Evolutionary conservation across 306 rosid species (phyloP).

Genomic region (Prinsepia uniflora): DNA sequence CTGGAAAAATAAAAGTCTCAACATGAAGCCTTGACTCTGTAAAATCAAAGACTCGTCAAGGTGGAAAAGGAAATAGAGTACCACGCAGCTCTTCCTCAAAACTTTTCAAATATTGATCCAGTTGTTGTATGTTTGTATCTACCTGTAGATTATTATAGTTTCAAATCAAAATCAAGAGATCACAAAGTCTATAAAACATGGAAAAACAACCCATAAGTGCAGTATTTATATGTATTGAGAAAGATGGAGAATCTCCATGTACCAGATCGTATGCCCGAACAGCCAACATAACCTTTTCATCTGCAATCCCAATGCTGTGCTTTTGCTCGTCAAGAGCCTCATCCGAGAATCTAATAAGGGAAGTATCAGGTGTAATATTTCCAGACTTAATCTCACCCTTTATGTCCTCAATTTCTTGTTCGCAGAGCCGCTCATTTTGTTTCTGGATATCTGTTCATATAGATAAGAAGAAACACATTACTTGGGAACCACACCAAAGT

Average conservation of each 20-base stretch:
- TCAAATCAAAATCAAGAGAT: neutral
- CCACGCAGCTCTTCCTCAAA: constrained; percentile 84
- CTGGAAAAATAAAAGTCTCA: neutral
- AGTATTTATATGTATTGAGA: neutral
- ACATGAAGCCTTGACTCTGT: neutral
- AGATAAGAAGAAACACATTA: constrained; percentile 1
- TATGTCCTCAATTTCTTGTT: constrained; percentile 87
- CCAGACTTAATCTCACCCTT: constrained; percentile 69
- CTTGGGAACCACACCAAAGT: neutral
- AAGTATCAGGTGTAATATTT: constrained; percentile 55
- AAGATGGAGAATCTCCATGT: constrained; percentile 24
- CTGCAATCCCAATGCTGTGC: constrained; percentile 88
- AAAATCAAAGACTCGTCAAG: constrained; percentile 4
- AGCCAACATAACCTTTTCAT: constrained; percentile 87
- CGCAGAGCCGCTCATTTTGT: constrained; percentile 86
- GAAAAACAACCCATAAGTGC: neutral
- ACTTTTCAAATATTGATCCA: constrained; percentile 87
- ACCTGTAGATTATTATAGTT: constrained; percentile 49
- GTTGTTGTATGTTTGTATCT: constrained; percentile 89
- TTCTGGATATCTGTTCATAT: constrained; percentile 61
- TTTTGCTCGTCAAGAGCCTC: constrained; percentile 98
- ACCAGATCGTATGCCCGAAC: constrained; percentile 96
- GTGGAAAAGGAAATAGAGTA: constrained; percentile 32
- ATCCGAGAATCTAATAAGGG: constrained; percentile 71
- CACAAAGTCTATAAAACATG: neutral